These are phyloP conservation scores for Poterioochromonas sp. DNA, from an alignment of 352 stramenopile genomes.

Conservation along the genomic window DNA sequence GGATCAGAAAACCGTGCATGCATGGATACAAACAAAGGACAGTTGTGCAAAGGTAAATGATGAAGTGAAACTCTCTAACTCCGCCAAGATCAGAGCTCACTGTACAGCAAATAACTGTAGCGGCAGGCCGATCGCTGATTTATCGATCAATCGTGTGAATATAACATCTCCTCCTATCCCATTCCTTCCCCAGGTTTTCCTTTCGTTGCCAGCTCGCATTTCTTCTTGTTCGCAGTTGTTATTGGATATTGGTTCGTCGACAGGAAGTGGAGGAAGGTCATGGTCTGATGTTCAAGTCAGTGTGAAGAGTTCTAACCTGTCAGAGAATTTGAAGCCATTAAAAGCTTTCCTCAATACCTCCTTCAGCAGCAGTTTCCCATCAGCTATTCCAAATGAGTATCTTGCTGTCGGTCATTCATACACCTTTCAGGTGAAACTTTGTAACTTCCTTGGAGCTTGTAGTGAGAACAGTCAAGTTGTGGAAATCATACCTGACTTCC, in stretches of 20 bases:
- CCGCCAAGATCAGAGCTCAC: too few relatives aligned
- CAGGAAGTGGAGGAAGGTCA: conserved; percentile 6
- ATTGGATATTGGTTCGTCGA: conserved; percentile 13
- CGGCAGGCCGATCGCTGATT: too few relatives aligned
- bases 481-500: not conserved
- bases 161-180: not conserved
- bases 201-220: not conserved
- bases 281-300: not conserved
- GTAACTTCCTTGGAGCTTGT: conserved; percentile 26
- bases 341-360: not conserved
- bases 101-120: too few relatives aligned
- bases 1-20: not conserved
- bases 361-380: not conserved
- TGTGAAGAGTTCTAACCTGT: not conserved
- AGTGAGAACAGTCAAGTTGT: not conserved
- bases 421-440: not conserved
- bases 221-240: not conserved
- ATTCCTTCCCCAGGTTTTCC: not conserved
- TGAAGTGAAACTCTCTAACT: not conserved
- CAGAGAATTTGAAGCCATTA: too few relatives aligned
- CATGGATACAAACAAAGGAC: not conserved
- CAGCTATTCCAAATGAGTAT: not conserved
- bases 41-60: not conserved
- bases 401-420: not conserved
- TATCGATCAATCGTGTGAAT: too few relatives aligned